Conservation (phyloP, 2,329 filamentous ascomycete species). For the Xylaria sp. region DNA sequence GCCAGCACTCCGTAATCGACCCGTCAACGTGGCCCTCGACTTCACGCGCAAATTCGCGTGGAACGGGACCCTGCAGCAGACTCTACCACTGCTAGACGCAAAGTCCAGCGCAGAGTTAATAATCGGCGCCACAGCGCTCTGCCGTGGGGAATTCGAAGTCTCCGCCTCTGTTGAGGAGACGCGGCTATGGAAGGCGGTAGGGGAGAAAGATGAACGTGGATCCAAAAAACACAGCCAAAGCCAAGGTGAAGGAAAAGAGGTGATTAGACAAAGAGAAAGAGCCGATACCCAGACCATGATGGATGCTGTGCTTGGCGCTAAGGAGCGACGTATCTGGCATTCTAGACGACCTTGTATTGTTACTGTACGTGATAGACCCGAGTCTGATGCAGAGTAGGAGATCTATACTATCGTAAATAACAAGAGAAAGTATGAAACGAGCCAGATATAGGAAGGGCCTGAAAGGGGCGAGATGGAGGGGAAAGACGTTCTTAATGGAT, state of each 20-base stretch:
- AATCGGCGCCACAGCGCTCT: slow-evolving; percentile 79
- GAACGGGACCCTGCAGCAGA: slow-evolving; percentile 85
- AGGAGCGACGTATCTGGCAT: slow-evolving; percentile 74
- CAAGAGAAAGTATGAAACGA: not conserved
- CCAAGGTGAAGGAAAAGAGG: slow-evolving; percentile 11
- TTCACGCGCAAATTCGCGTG: slow-evolving; percentile 84
- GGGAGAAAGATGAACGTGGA: slow-evolving; percentile 12
- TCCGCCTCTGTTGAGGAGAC: slow-evolving; percentile 85
- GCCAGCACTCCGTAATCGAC: slow-evolving; percentile 79
- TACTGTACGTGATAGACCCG: slow-evolving; percentile 60
- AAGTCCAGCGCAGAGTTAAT: slow-evolving; percentile 69
- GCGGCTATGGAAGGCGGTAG: slow-evolving; percentile 58
- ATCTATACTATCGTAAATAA: not conserved
- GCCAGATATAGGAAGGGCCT: slow-evolving; percentile 5
- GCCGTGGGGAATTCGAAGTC: slow-evolving; percentile 84
- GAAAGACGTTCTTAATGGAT: slow-evolving; percentile 18
- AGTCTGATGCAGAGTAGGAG: slow-evolving; percentile 19
- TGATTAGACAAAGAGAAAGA: slow-evolving; percentile 48
- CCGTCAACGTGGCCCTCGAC: slow-evolving; percentile 78
- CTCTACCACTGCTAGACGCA: slow-evolving; percentile 71
- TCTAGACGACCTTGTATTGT: slow-evolving; percentile 67
- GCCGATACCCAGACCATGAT: slow-evolving; percentile 68
- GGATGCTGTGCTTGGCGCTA: slow-evolving; percentile 68
- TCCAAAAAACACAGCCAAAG: not conserved
- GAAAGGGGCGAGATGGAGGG: not conserved